A percentile compares a stretch with the other conserved stretches of the same genome.
phyloP scores from a whole-genome alignment of 2,329 filamentous ascomycete species.

The Ophiostoma australiae region DNA sequence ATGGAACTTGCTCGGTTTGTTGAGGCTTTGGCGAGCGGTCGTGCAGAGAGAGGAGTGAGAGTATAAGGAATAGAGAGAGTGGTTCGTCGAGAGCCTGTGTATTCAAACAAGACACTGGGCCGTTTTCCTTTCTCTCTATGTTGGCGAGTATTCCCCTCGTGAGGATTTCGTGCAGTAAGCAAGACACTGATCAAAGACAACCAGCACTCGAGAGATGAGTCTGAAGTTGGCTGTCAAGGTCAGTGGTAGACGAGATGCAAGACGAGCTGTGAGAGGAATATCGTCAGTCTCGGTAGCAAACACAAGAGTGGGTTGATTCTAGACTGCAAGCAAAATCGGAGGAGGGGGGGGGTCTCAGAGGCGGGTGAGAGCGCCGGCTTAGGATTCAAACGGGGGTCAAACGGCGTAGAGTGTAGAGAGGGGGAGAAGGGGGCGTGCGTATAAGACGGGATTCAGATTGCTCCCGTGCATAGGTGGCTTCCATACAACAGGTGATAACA shows the following conservation, averaged over 20 bases:
- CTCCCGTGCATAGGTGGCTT: background rate
- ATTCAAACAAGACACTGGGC: background rate
- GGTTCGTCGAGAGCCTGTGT: background rate
- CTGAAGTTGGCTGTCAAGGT: background rate
- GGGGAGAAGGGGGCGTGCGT: background rate
- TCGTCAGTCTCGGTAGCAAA: conserved; percentile 22
- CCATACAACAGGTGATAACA: background rate
- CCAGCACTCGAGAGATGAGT: background rate
- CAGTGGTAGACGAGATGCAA: background rate
- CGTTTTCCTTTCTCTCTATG: background rate
- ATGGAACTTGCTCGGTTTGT: background rate
- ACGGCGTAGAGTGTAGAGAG: background rate
- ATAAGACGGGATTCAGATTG: background rate
- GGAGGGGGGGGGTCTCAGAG: background rate
- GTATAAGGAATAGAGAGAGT: background rate
- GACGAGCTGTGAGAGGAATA: conserved; percentile 21
- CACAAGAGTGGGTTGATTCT: conserved; percentile 20
- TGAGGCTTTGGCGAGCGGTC: background rate
- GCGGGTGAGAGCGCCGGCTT: background rate
- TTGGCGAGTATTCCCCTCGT: background rate
- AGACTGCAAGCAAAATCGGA: conserved; percentile 18
- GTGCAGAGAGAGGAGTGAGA: background rate
- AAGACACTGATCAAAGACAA: conserved; percentile 3
- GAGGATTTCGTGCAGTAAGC: background rate
- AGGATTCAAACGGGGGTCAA: conserved; percentile 18